phyloP scores from a whole-genome alignment of 257 asterid genomes.

The Fraxinus pennsylvanica region DNA sequence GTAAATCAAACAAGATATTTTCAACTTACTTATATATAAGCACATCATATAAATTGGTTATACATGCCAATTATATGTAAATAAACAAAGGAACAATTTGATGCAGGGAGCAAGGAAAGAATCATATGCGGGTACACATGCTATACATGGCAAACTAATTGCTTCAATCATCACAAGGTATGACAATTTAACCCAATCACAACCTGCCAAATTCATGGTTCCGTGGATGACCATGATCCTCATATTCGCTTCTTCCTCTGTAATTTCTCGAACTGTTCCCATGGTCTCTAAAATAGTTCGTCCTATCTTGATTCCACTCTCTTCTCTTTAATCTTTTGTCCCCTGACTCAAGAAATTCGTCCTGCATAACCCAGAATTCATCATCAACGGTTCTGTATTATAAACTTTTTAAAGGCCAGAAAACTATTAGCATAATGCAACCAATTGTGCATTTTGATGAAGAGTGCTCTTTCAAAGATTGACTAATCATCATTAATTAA shows the following conservation, averaged over 20 bases:
- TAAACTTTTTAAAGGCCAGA: neutral
- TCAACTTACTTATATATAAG: neutral
- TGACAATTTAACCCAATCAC: constrained; percentile 14
- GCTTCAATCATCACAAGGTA: constrained; percentile 23
- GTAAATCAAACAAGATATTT: constrained; percentile 16
- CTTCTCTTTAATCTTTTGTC: constrained; percentile 35
- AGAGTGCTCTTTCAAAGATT: neutral
- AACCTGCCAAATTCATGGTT: constrained; percentile 55
- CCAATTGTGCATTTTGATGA: neutral
- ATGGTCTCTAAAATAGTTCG: constrained; percentile 31
- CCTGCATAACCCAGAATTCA: constrained; percentile 30
- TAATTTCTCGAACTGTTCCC: constrained; percentile 31
- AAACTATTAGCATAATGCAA: neutral
- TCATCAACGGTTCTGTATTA: constrained; percentile 14
- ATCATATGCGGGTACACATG: constrained; percentile 6
- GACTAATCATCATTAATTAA: neutral
- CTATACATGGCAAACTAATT: constrained; percentile 11
- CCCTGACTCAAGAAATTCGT: constrained; percentile 33
- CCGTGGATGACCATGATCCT: constrained; percentile 43
- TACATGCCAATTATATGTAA: constrained; percentile 5
- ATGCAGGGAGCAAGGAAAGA: constrained; percentile 5
- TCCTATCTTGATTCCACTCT: constrained; percentile 32
- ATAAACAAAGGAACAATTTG: neutral
- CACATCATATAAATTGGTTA: constrained; percentile 1
- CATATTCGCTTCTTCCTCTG: constrained; percentile 47